These are phyloP conservation scores for Candida easanensis DNA, from an alignment of 805 yeast species.

Conservation along the genomic window DNA sequence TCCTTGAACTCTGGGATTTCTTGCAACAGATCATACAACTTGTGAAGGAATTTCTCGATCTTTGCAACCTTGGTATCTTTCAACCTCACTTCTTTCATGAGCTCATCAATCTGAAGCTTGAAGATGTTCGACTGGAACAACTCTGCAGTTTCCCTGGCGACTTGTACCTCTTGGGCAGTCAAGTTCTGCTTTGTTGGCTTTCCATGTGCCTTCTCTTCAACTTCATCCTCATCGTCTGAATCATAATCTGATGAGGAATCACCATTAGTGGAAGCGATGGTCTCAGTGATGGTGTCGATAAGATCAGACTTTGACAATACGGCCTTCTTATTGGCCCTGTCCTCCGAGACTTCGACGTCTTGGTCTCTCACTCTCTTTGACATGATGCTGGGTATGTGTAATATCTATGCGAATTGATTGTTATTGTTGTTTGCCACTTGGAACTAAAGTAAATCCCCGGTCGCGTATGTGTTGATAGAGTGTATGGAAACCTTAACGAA, in stretches of 20 bases:
- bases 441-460: not conserved
- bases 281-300: constrained; percentile 15
- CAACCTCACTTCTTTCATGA: constrained; percentile 73
- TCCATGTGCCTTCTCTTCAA: constrained; percentile 25
- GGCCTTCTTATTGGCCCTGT: constrained; percentile 20
- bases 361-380: constrained; percentile 21
- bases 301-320: constrained; percentile 21
- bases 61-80: constrained; percentile 63
- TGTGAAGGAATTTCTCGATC: constrained; percentile 74
- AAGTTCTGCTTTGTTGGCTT: constrained; percentile 32
- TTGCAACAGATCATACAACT: constrained; percentile 65
- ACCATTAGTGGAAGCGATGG: constrained; percentile 9
- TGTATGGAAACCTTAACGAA: too few species aligned
- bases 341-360: constrained; percentile 14
- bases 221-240: constrained; percentile 29
- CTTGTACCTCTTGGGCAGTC: constrained; percentile 80
- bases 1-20: constrained; percentile 56
- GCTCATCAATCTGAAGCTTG: constrained; percentile 91
- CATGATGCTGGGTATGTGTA: constrained; percentile 4
- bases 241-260: constrained; percentile 8
- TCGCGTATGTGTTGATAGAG: not conserved
- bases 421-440: not conserved
- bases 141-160: constrained; percentile 92
- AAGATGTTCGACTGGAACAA: constrained; percentile 92
- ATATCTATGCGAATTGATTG: not conserved